Evolutionary conservation across 2,329 filamentous ascomycete genomes (phyloP).

Genomic region (Ophiostoma ips): DNA sequence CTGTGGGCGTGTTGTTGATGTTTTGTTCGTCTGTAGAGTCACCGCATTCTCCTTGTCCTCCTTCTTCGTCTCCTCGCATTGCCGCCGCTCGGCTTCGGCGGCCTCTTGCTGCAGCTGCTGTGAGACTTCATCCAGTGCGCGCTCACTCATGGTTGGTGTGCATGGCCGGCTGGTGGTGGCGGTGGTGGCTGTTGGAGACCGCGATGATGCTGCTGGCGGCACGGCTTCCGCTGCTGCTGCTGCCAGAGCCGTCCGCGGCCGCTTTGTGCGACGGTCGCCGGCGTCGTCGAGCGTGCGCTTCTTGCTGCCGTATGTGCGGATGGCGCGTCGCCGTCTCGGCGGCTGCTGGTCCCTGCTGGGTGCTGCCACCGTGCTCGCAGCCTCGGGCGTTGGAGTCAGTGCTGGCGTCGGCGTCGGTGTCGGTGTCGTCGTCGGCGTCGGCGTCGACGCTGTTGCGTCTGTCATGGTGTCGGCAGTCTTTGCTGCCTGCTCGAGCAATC

Average conservation of each 20-base stretch:
- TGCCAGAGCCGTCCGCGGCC: neutral
- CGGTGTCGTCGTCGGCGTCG: neutral
- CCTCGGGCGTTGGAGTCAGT: neutral
- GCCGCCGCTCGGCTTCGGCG: neutral
- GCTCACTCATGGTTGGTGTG: neutral
- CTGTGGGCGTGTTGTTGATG: neutral
- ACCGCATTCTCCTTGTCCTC: slow-evolving; percentile 7
- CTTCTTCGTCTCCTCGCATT: neutral
- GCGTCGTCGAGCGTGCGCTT: slow-evolving; percentile 6
- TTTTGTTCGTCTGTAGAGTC: too few relatives aligned
- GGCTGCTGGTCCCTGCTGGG: neutral
- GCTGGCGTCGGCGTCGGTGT: slow-evolving; percentile 1
- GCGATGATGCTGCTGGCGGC: too few relatives aligned
- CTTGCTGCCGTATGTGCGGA: slow-evolving; percentile 14
- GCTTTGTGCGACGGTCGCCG: neutral
- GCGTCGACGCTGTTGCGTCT: neutral
- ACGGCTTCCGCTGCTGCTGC: too few relatives aligned
- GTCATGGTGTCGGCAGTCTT: neutral
- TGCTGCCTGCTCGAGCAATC: slow-evolving; percentile 5
- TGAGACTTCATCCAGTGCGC: slow-evolving; percentile 2
- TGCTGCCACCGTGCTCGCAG: too few relatives aligned
- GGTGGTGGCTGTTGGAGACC: neutral
- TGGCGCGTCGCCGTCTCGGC: slow-evolving; percentile 5
- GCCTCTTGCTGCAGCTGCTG: slow-evolving; percentile 6
- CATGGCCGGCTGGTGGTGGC: neutral